Evolutionary conservation across 352 stramenopile genomes (phyloP), one percentile per base, ranked within the genome.

Genomic region (Phytophthora fragariae): DNA sequence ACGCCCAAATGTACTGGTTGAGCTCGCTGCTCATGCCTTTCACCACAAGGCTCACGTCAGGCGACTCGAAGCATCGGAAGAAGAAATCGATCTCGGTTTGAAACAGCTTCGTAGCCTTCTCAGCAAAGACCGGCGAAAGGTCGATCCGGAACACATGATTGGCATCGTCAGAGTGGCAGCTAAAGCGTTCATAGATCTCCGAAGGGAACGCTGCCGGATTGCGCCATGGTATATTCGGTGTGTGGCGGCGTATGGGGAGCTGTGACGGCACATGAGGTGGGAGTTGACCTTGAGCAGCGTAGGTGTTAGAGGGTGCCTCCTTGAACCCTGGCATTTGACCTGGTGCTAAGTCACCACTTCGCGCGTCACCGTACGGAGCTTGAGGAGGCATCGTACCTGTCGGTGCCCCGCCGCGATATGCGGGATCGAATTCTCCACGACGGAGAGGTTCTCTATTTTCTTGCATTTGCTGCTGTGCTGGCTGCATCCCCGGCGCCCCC

Each of bases 1-100:
- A 94, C 11, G 84, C 82, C 88, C 88, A 94, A 41, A 94, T 88
- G 65, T 92, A 92, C 78, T 88, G 85, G 60, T 92, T 94, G 58
- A 94, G 70, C 49, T 92, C 85, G 57, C 84, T 94, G 17, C 78
- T 83, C 84, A 94, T 93, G 31, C 88, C 88, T 60, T 94, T 94
- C 29, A 94, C 84, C 14, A 92, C 82, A 12, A 94, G 66, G 47
- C 83, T 94, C 37, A 92, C 88, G 54, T 91, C 85, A n/a, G 88
- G 76, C 15, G 85, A 92, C 61, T 94, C 86, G 56, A 94, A 93
- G 68, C 85, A 92, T 59, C 80, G 72, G 57, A 86, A 89, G 64
- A 88, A 89, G 54, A 90, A 90, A 55, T 90, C 84, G 57, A 91
- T 89, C 52, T 93, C 86, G 0, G 73, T 77, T 55, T 92, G 84